Conservation (phyloP, 306 rosid species). For the Rosa chinensis region DNA sequence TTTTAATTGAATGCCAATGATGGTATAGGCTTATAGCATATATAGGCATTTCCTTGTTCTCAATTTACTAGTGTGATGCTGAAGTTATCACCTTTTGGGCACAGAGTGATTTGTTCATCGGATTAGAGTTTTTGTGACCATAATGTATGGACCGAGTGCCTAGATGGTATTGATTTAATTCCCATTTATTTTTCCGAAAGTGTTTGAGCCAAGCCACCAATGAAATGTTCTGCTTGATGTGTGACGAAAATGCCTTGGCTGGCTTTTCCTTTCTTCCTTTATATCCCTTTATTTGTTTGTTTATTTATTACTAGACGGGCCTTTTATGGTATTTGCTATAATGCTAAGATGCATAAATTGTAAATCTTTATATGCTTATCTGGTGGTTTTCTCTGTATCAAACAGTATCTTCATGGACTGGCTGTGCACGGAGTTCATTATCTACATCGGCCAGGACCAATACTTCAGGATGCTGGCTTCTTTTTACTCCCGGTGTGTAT, state of each 20-base stretch:
- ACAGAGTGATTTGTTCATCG: background rate
- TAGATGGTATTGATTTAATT: background rate
- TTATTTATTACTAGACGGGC: background rate
- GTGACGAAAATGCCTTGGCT: background rate
- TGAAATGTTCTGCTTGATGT: background rate
- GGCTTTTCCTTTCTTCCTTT: background rate
- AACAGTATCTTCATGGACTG: slow-evolving; percentile 79
- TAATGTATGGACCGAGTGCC: background rate
- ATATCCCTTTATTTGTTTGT: background rate
- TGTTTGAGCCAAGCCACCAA: background rate
- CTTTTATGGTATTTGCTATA: background rate
- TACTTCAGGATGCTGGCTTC: slow-evolving; percentile 84
- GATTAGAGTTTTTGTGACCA: background rate
- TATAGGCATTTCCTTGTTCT: background rate
- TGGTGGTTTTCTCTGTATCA: slow-evolving; percentile 23
- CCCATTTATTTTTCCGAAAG: background rate
- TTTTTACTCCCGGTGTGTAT: slow-evolving; percentile 72
- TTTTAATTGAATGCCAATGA: background rate
- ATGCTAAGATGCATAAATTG: background rate
- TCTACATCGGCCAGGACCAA: slow-evolving; percentile 79
- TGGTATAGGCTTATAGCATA: background rate
- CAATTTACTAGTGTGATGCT: background rate
- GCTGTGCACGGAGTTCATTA: slow-evolving; percentile 93
- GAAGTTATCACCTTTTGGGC: background rate
- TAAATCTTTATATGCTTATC: background rate